phyloP scores from a whole-genome alignment of 1,284 basidiomycete genomes.

The Pseudomicrostroma phylloplanum region DNA sequence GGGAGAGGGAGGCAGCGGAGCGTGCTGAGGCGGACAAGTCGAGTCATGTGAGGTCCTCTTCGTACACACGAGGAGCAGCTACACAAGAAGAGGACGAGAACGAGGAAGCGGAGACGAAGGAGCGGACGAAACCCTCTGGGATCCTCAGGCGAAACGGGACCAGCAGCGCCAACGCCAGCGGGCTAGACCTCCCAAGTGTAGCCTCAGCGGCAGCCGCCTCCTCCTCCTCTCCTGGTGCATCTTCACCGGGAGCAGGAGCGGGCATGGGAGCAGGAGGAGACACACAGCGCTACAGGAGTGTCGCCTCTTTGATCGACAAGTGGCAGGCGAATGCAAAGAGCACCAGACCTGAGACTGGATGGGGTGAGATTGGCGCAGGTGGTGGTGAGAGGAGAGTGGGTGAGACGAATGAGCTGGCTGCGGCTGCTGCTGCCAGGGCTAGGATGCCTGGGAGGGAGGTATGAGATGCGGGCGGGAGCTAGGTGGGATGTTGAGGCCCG shows the following conservation, averaged over 20 bases:
- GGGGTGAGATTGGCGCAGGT: conserved; percentile 21
- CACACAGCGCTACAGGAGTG: conserved; percentile 6
- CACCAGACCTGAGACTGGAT: conserved; percentile 13
- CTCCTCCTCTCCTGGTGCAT: neutral
- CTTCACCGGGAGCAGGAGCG: neutral
- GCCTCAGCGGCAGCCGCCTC: neutral
- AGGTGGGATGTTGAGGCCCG: too few species aligned
- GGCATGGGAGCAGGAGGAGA: neutral
- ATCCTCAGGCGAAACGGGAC: neutral
- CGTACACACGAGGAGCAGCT: conserved; percentile 11
- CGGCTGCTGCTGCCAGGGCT: too few species aligned
- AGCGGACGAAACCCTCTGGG: conserved; percentile 17
- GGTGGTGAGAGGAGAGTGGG: neutral
- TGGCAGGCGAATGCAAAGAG: conserved; percentile 14
- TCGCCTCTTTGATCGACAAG: conserved; percentile 12
- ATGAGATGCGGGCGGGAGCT: too few species aligned
- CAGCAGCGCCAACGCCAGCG: too few species aligned
- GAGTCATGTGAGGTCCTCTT: conserved; percentile 15
- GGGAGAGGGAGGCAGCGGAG: conserved; percentile 33
- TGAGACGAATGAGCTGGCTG: too few species aligned
- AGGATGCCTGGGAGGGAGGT: too few species aligned
- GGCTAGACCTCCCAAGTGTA: too few species aligned
- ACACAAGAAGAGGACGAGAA: conserved; percentile 5
- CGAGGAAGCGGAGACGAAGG: conserved; percentile 9
- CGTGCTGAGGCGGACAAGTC: conserved; percentile 15